Conservation (phyloP, 2,329 filamentous ascomycete genomes). For the Colletotrichum australisinense region DNA sequence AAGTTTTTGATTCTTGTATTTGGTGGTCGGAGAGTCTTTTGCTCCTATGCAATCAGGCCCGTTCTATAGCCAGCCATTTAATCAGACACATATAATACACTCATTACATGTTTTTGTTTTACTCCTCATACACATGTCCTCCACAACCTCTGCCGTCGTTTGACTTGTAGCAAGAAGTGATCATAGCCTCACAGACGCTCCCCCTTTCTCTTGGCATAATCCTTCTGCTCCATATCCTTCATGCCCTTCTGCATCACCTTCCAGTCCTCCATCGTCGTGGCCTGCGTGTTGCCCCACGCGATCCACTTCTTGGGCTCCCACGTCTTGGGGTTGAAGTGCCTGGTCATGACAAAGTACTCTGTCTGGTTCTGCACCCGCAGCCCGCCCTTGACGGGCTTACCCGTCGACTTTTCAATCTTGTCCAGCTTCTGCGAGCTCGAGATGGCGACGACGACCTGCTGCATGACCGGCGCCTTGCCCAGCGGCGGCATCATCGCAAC, state of each 20-base stretch:
- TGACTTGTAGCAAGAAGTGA: not conserved
- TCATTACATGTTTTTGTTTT: constrained; percentile 38
- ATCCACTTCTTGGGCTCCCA: constrained; percentile 66
- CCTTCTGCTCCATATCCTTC: constrained; percentile 42
- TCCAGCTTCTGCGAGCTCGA: constrained; percentile 65
- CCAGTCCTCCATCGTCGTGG: constrained; percentile 60
- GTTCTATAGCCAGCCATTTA: constrained; percentile 24
- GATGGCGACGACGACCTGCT: constrained; percentile 72
- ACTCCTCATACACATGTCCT: constrained; percentile 31
- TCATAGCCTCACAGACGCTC: constrained; percentile 25
- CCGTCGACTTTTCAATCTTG: constrained; percentile 51
- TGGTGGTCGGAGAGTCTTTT: constrained; percentile 17
- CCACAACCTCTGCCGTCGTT: not conserved
- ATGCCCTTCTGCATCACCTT: constrained; percentile 47
- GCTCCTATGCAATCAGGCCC: constrained; percentile 19
- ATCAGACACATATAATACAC: constrained; percentile 32
- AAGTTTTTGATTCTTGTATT: constrained; percentile 16
- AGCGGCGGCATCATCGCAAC: constrained; percentile 56
- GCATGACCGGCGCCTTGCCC: constrained; percentile 52
- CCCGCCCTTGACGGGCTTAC: constrained; percentile 49
- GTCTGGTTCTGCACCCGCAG: constrained; percentile 64
- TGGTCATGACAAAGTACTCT: constrained; percentile 74
- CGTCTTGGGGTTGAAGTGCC: constrained; percentile 56
- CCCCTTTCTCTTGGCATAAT: constrained; percentile 10
- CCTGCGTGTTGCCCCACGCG: constrained; percentile 72